Evolutionary conservation across 495 filamentous ascomycete species (phyloP), one percentile per base, ranked within the genome.

Genomic region (Xylaria longipes): DNA sequence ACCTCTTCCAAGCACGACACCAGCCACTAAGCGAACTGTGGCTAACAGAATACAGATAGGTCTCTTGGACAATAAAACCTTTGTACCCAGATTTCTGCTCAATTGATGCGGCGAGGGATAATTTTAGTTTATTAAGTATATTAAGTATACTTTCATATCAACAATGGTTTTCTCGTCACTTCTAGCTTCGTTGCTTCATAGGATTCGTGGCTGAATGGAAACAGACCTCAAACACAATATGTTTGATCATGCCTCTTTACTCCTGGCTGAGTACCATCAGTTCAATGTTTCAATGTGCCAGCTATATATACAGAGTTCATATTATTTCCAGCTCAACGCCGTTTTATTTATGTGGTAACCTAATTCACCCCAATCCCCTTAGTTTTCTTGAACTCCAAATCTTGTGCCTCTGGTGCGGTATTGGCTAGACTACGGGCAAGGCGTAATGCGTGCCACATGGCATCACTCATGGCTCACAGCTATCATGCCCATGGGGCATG

Each of bases 141-240:
- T 35, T 12, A 33, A 6, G 14, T 35, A n/a, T 4, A 35, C 3
- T 3, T 29, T 54, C 1, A 35, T 35, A 58, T 14, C 3, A 6
- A 5, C 15, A 35, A n/a, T 12, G 17, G 7, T 35, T 58, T 57
- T 57, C 4, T 35, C 15, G n/a, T 9, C 1, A 58, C 17, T n/a
- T 58, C 5, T 2, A 37, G 33, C 31, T 37, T 60, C 31, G 57
- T 37, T 37, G 33, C 27, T 61, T 45, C 17, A 37, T 70, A 62
- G 54, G 62, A 50, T 67, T 75, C 64, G 63, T 50, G 35, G n/a
- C 56, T 67, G 62, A 43, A 48, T 72, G 20, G 31, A 54, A 56
- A 41, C 52, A 50, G 35, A 46, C n/a, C 22, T 61, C 66, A 69
- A 31, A 65, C 62, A 27, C 5, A 20, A 29, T 25, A 46, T 48